Conservation (phyloP, 768 basidiomycete genomes). For the Tulasnella sp. region DNA sequence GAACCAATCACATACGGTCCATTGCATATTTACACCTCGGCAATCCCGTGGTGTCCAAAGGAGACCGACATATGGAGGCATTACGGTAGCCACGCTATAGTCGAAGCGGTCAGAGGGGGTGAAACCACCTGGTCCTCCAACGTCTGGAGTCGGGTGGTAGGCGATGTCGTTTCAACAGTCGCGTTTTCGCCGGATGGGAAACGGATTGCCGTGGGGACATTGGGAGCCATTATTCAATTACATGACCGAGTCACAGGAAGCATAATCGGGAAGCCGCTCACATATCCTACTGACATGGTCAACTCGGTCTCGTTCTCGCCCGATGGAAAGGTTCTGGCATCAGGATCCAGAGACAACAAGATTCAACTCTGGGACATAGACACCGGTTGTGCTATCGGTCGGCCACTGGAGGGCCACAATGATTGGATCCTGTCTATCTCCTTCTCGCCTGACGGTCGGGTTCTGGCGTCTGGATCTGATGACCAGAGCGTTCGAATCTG, state of each 20-base stretch:
- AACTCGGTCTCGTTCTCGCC: background rate
- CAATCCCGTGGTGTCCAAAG: background rate
- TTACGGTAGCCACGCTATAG: background rate
- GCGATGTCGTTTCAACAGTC: background rate
- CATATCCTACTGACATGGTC: background rate
- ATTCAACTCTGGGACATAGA: conserved; percentile 80
- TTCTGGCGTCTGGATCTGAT: conserved; percentile 2
- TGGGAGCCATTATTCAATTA: background rate
- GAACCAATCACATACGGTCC: background rate
- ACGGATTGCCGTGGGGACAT: background rate
- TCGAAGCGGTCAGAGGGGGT: too few species aligned
- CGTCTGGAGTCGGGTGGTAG: background rate
- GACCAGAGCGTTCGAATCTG: conserved; percentile 7
- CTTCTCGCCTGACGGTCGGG: conserved; percentile 11
- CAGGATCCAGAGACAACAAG: background rate
- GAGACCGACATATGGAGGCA: background rate
- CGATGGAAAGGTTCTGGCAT: background rate
- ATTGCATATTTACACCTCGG: background rate
- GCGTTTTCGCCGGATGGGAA: background rate
- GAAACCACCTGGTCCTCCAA: background rate
- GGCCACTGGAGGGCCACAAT: conserved; percentile 80
- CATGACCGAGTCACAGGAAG: conserved; percentile 24
- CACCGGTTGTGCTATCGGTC: conserved; percentile 79
- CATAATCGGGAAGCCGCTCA: background rate
- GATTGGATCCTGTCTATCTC: conserved; percentile 43